These are phyloP conservation scores for Fusarium proliferatum DNA, from an alignment of 2,329 filamentous ascomycete genomes.

Conservation along the genomic window DNA sequence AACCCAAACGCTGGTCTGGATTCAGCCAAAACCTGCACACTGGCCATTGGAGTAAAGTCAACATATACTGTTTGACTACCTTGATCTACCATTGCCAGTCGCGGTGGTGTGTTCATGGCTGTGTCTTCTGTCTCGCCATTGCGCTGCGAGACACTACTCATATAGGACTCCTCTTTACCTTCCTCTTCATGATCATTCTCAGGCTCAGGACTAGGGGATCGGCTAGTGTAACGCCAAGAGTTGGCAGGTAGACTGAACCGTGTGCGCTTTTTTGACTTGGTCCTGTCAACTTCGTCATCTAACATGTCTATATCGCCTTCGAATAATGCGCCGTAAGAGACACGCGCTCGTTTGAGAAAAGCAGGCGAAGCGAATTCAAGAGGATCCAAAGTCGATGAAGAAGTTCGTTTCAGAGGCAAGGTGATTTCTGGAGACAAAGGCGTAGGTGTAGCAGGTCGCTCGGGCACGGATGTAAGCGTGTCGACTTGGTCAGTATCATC, in stretches of 20 bases:
- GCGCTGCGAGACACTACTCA: neutral
- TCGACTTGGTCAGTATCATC: slow-evolving; percentile 7
- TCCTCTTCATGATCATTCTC: slow-evolving; percentile 47
- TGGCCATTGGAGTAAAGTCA: slow-evolving; percentile 44
- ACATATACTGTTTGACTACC: slow-evolving; percentile 50
- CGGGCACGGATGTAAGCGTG: slow-evolving; percentile 7
- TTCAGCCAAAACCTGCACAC: slow-evolving; percentile 47
- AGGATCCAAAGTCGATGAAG: slow-evolving; percentile 51
- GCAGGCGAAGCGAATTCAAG: slow-evolving; percentile 80
- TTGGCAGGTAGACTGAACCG: slow-evolving; percentile 74
- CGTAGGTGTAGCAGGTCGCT: slow-evolving; percentile 31
- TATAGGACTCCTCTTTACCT: slow-evolving; percentile 3
- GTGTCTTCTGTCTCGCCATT: slow-evolving; percentile 21
- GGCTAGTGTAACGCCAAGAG: slow-evolving; percentile 79
- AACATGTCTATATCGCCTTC: slow-evolving; percentile 75
- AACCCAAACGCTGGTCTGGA: slow-evolving; percentile 40
- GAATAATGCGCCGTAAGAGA: slow-evolving; percentile 76
- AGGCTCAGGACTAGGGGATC: slow-evolving; percentile 76
- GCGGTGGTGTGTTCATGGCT: slow-evolving; percentile 34
- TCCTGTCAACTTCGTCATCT: slow-evolving; percentile 65
- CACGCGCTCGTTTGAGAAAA: slow-evolving; percentile 77
- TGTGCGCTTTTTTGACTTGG: slow-evolving; percentile 69
- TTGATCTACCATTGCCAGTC: slow-evolving; percentile 50
- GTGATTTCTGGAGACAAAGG: slow-evolving; percentile 31
- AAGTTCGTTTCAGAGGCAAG: slow-evolving; percentile 49